phyloP scores from a whole-genome alignment of 2,329 filamentous ascomycete species.

The Ophiostoma australiae region DNA sequence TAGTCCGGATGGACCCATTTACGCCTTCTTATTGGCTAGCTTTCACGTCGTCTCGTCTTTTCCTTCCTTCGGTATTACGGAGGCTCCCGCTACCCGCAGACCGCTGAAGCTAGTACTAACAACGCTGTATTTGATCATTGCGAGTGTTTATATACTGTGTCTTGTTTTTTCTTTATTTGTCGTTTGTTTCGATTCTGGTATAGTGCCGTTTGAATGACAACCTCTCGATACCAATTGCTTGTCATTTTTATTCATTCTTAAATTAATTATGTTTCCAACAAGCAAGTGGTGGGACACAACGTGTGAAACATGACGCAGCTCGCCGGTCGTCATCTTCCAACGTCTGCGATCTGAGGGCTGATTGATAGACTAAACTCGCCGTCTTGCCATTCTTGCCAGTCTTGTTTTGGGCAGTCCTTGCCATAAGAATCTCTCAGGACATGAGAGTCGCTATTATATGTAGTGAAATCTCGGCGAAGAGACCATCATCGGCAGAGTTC shows the following conservation, averaged over 20 bases:
- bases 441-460: neutral
- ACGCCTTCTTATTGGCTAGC: neutral
- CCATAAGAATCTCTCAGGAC: neutral
- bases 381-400: neutral
- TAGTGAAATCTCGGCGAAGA: neutral
- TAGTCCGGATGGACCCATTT: slow-evolving; percentile 8
- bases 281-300: neutral
- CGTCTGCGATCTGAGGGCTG: neutral
- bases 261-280: neutral
- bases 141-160: neutral
- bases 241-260: no score
- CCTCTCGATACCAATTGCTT: neutral
- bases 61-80: neutral
- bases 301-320: slow-evolving; percentile 10
- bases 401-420: neutral
- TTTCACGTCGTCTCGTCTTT: neutral
- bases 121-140: neutral
- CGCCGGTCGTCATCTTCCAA: slow-evolving; percentile 11
- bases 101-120: slow-evolving; percentile 7
- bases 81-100: slow-evolving; percentile 7
- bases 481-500: neutral
- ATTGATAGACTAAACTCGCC: neutral
- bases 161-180: neutral
- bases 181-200: neutral
- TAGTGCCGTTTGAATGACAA: neutral